A percentile compares a stretch with the other conserved stretches of the same genome.
These are phyloP conservation scores for Suillus sp. DNA, from an alignment of 768 basidiomycete species.

Conservation along the genomic window DNA sequence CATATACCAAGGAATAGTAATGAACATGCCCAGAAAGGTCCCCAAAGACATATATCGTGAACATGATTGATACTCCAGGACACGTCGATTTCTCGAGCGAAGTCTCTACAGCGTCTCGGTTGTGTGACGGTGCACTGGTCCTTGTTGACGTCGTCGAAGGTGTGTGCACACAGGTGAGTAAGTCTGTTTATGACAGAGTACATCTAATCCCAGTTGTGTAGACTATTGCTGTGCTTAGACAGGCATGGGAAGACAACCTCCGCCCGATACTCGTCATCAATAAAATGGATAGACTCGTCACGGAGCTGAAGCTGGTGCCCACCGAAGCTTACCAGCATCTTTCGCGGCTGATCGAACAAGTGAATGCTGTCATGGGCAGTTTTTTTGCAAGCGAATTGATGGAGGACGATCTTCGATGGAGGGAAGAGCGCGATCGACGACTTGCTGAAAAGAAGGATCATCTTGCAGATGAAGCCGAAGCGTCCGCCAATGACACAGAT, in stretches of 20 bases:
- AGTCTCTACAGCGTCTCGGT: slow-evolving; percentile 89
- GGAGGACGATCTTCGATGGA: slow-evolving; percentile 95
- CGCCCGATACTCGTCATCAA: slow-evolving; percentile 95
- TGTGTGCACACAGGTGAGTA: slow-evolving; percentile 90
- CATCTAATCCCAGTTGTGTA: slow-evolving; percentile 32
- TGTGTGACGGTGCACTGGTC: slow-evolving; percentile 95
- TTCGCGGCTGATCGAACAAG: slow-evolving; percentile 90
- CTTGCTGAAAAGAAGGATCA: slow-evolving; percentile 74
- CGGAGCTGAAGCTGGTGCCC: slow-evolving; percentile 89
- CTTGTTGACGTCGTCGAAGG: slow-evolving; percentile 97
- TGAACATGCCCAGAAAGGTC: slow-evolving; percentile 50
- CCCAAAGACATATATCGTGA: slow-evolving; percentile 78
- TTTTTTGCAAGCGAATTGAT: slow-evolving; percentile 95
- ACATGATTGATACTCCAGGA: slow-evolving; percentile 98
- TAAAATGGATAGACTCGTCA: slow-evolving; percentile 92
- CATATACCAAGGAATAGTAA: slow-evolving; percentile 28
- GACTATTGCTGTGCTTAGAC: slow-evolving; percentile 94
- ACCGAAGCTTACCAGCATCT: slow-evolving; percentile 94
- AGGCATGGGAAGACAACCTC: slow-evolving; percentile 90
- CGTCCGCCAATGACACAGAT: slow-evolving; percentile 56
- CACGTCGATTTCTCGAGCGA: slow-evolving; percentile 99
- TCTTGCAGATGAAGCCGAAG: slow-evolving; percentile 66
- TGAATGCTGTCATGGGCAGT: slow-evolving; percentile 97
- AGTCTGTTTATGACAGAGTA: not conserved
- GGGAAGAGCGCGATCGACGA: slow-evolving; percentile 86